A percentile compares a stretch with the other conserved stretches of the same genome.
These are phyloP conservation scores for Trichosanthes truncata DNA, from an alignment of 306 rosid genomes.

Conservation along the genomic window DNA sequence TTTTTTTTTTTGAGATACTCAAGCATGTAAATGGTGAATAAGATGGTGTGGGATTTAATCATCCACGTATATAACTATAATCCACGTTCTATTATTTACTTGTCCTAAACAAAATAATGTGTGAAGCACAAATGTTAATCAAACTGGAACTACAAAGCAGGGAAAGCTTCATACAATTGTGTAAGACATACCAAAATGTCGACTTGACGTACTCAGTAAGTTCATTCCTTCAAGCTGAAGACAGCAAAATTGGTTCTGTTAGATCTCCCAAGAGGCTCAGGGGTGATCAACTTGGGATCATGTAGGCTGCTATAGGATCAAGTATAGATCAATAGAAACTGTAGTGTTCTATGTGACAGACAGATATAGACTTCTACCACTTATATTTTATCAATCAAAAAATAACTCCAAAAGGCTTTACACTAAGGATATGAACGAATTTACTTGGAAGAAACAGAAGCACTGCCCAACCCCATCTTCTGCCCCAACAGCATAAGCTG, in stretches of 20 bases:
- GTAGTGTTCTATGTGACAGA: background rate
- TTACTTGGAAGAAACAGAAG: slow-evolving; percentile 34
- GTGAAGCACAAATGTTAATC: background rate
- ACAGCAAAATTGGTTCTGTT: background rate
- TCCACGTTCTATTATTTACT: background rate
- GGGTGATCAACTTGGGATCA: background rate
- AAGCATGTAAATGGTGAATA: background rate
- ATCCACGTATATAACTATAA: background rate
- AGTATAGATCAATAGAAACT: background rate
- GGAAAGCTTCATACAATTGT: background rate
- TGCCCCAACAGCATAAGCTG: slow-evolving; percentile 79
- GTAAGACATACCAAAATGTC: background rate
- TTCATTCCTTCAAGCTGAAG: background rate
- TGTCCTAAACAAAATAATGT: background rate
- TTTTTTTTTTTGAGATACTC: too few species aligned
- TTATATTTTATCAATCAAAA: background rate
- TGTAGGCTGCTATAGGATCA: background rate
- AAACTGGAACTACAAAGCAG: background rate
- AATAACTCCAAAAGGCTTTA: background rate
- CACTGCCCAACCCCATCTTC: slow-evolving; percentile 84
- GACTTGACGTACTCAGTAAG: background rate
- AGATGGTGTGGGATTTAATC: background rate
- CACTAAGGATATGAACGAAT: slow-evolving; percentile 28
- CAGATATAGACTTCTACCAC: background rate
- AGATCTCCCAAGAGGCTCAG: background rate